Evolutionary conservation across 495 filamentous ascomycete genomes (phyloP).

Genomic region (Hypoxylon intermedium): DNA sequence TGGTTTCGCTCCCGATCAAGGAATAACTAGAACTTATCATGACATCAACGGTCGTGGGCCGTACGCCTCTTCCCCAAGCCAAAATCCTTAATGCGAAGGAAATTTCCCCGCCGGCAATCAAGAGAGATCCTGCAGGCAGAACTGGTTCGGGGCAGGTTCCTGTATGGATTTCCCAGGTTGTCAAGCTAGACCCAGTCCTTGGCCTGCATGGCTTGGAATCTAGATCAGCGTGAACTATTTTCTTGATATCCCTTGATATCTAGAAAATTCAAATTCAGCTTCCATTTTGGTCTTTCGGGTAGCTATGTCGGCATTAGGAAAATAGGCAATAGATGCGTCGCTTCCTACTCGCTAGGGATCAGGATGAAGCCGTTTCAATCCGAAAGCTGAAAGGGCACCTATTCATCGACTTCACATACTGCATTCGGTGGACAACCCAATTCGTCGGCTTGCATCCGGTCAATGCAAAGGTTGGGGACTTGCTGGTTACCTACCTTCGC

Average conservation of each 20-base stretch:
- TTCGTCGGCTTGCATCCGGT: conserved; percentile 35
- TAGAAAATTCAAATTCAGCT: conserved; percentile 12
- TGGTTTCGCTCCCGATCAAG: conserved; percentile 22
- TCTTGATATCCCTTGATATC: background rate
- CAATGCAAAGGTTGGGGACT: conserved; percentile 28
- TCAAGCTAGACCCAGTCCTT: conserved; percentile 16
- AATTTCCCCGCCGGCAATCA: conserved; percentile 21
- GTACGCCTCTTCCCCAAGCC: conserved; percentile 23
- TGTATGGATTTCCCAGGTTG: conserved; percentile 23
- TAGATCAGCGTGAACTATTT: conserved; percentile 25
- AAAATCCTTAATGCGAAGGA: conserved; percentile 16
- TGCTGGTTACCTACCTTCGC: conserved; percentile 14
- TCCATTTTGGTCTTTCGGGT: conserved; percentile 24
- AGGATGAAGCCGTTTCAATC: background rate
- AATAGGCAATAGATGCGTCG: background rate
- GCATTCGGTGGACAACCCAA: conserved; percentile 12
- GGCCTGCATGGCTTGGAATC: conserved; percentile 35
- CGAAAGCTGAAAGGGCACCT: background rate
- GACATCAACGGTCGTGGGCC: conserved; percentile 21
- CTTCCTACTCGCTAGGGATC: background rate
- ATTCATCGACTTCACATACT: conserved; percentile 18
- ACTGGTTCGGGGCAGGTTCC: conserved; percentile 21
- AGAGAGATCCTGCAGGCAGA: conserved; percentile 25
- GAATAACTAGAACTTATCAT: conserved; percentile 6
- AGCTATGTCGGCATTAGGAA: conserved; percentile 15